phyloP scores from a whole-genome alignment of 139 green algal genomes.

The Chlamydomonas sphaeroides region DNA sequence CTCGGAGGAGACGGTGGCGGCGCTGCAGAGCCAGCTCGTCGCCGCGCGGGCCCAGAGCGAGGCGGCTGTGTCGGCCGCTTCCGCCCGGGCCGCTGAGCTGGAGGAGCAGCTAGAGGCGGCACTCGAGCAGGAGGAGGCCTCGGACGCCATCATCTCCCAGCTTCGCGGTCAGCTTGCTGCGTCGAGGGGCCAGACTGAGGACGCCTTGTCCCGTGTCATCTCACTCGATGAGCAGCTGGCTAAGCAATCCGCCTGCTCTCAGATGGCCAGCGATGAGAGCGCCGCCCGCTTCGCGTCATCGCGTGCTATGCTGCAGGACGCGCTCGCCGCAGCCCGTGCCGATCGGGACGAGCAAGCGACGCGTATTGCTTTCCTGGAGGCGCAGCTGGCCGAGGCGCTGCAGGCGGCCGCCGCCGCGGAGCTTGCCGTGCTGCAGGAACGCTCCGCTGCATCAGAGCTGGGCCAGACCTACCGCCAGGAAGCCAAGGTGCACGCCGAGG shows the following conservation, averaged over 20 bases:
- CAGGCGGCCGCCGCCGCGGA: background rate
- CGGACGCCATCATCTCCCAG: background rate
- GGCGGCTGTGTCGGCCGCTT: background rate
- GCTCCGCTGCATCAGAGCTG: no score
- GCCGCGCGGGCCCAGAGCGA: background rate
- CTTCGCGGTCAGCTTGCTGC: background rate
- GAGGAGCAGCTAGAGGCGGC: conserved; percentile 1
- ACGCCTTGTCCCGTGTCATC: background rate
- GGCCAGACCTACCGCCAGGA: no score
- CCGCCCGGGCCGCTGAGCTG: background rate
- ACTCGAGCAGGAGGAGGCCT: no score
- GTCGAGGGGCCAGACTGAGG: background rate
- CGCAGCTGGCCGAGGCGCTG: background rate
- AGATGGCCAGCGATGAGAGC: background rate
- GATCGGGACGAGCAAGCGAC: background rate
- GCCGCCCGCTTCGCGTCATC: no score
- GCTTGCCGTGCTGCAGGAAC: background rate
- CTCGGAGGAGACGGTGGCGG: background rate
- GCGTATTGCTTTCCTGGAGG: background rate
- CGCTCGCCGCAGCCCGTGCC: no score
- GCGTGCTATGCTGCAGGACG: no score
- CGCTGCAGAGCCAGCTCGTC: background rate
- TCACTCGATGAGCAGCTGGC: background rate
- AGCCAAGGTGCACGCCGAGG: background rate
- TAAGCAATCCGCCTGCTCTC: no score